A percentile compares a stretch with the other conserved stretches of the same genome.
These are phyloP conservation scores for Rhizophora apiculata DNA, from an alignment of 345 rosid species.

Conservation along the genomic window DNA sequence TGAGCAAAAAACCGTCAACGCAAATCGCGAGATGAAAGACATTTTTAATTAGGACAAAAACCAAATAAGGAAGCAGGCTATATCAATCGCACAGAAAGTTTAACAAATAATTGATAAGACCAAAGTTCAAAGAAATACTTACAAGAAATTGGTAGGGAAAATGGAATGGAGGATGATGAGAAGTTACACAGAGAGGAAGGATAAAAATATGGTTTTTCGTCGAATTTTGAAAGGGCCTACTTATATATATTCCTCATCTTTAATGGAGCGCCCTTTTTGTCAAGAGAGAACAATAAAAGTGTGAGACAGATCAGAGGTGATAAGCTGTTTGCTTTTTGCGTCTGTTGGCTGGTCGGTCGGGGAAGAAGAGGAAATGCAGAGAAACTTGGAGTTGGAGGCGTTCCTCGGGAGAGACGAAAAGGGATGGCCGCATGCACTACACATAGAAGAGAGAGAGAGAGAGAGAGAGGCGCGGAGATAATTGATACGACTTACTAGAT, in stretches of 20 bases:
- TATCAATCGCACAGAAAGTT: constrained; percentile 3
- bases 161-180: not conserved
- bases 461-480: not conserved
- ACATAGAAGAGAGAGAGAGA: constrained; percentile 1
- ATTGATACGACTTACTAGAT: not conserved
- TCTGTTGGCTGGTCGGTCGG: constrained; percentile 1
- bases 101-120: not conserved
- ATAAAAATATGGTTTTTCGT: too few species aligned
- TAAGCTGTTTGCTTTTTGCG: not conserved
- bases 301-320: not conserved
- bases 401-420: constrained; percentile 29
- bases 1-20: not conserved
- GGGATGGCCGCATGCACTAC: constrained; percentile 4
- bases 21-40: not conserved
- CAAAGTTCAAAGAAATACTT: not conserved
- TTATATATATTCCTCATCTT: too few species aligned
- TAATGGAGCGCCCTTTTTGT: not conserved
- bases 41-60: not conserved
- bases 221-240: too few species aligned
- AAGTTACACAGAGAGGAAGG: not conserved
- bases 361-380: not conserved
- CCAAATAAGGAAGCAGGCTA: not conserved
- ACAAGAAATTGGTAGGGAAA: not conserved
- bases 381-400: constrained; percentile 8
- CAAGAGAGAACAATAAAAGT: not conserved